Evolutionary conservation across 257 asterid species (phyloP).

Genomic region (Coffea canephora): DNA sequence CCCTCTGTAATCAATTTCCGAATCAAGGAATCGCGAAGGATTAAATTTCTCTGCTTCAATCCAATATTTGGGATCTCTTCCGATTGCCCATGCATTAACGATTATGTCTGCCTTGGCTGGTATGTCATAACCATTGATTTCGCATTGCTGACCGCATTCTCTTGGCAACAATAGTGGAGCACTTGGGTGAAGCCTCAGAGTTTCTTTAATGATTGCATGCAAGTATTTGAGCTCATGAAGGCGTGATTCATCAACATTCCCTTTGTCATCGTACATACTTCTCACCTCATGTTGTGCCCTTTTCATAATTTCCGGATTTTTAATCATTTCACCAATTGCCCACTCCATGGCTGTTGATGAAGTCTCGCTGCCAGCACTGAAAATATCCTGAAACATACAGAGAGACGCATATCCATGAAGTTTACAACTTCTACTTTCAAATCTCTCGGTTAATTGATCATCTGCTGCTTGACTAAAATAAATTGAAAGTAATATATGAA

Average conservation of each 20-base stretch:
- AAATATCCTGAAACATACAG: constrained; percentile 6
- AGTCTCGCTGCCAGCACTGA: constrained; percentile 6
- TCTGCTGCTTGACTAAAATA: too few species aligned
- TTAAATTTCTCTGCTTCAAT: constrained; percentile 21
- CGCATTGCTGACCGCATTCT: neutral
- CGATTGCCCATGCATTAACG: constrained; percentile 36
- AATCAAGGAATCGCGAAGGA: constrained; percentile 22
- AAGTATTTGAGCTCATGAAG: constrained; percentile 15
- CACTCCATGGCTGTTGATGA: constrained; percentile 25
- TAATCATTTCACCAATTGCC: constrained; percentile 30
- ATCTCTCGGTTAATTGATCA: too few species aligned
- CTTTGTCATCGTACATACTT: neutral
- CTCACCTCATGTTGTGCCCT: constrained; percentile 25
- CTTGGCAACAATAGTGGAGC: constrained; percentile 8
- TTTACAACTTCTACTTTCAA: too few species aligned
- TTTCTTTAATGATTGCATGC: constrained; percentile 7
- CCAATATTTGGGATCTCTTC: constrained; percentile 34
- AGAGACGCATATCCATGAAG: too few species aligned
- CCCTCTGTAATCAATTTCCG: constrained; percentile 21
- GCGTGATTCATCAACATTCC: constrained; percentile 17
- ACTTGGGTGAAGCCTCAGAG: constrained; percentile 6
- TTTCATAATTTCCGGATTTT: constrained; percentile 16
- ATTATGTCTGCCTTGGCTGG: neutral
- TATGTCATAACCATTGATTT: constrained; percentile 18
- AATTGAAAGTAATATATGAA: too few species aligned